Base-by-base conservation (phyloP, 1,284 basidiomycete species). In the Grifola frondosa region DNA sequence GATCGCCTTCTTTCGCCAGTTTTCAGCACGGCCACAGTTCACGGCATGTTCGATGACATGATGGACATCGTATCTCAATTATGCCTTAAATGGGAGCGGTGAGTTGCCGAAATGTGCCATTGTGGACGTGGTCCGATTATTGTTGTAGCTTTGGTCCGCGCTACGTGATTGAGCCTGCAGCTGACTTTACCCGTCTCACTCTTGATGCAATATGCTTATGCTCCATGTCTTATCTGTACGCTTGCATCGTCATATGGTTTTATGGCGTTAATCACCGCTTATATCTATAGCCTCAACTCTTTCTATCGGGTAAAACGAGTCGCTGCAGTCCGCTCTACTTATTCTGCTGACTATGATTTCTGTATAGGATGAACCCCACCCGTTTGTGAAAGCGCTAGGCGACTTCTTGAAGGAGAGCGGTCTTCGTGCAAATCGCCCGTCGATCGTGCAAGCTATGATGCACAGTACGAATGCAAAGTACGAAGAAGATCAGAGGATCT, bases 1-100 rank as follows among this genome's bases (percentile, higher is more conserved):
- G 75, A 78, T 58, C 73, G 75, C 26, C 65, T 78, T 16, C 64
- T 79, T 12, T 71, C 76, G 63, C 76, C 76, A 5, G 71, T 73
- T 2, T 79, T 79, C 55, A 73, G 71, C n/a, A 66, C 74, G 0
- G 49, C 67, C 12, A 63, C 64, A 13, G 68, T 77, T 30, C 64
- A 62, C 36, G 61, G 61, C 43, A 78, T 78, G 75, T 72, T 73
- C 51, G 66, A 67, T 42, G 68, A 68, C 43, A 75, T 78, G 75
- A 60, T 65, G 29, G 77, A 78, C 41, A 68, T 78, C 30, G 57
- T 64, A 22, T 61, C 65, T 15, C 75, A 79, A 54, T 62, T 78
- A 23, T 53, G 74, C 7, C 50, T 67, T 9, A 75, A 76, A 55
- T 74, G 72, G 72, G 68, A 71, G 46, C 51, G 72, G 70, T 72